phyloP scores from a whole-genome alignment of 169 alveolate genomes.

The Cryptosporidium parvum region DNA sequence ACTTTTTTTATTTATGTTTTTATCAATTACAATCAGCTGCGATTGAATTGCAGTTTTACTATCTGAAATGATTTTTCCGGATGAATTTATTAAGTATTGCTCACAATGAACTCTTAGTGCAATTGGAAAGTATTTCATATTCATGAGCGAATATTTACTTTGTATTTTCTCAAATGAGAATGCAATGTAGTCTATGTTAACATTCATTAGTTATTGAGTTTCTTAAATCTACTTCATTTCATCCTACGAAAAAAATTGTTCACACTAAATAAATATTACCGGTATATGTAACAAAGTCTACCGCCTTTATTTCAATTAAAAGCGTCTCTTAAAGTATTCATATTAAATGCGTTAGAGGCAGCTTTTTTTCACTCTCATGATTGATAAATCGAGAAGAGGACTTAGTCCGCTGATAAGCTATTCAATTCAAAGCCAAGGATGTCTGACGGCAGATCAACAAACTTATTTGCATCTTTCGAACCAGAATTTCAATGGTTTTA shows the following conservation, averaged over 20 bases:
- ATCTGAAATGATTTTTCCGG: slow-evolving; percentile 17
- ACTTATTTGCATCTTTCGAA: neutral
- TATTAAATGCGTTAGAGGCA: neutral
- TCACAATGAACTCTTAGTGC: slow-evolving; percentile 60
- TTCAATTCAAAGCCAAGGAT: slow-evolving; percentile 4
- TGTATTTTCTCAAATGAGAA: slow-evolving; percentile 11
- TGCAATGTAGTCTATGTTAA: slow-evolving; percentile 6
- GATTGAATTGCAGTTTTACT: slow-evolving; percentile 11
- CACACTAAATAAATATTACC: slow-evolving; percentile 3
- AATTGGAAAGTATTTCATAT: slow-evolving; percentile 5
- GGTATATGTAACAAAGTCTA: neutral
- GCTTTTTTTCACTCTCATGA: neutral
- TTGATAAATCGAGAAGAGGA: slow-evolving; percentile 26
- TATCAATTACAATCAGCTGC: slow-evolving; percentile 1
- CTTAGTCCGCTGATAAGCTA: slow-evolving; percentile 18
- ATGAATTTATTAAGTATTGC: slow-evolving; percentile 12
- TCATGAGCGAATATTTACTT: neutral
- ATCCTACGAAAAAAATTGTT: neutral
- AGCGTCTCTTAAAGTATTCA: neutral
- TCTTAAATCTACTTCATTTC: neutral
- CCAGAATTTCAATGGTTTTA: neutral
- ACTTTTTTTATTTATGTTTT: neutral
- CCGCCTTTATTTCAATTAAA: neutral
- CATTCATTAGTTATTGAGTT: neutral
- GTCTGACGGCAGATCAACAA: neutral